These are phyloP conservation scores for Hymenoscyphus fraxineus DNA, from an alignment of 2,329 filamentous ascomycete genomes.

Conservation along the genomic window DNA sequence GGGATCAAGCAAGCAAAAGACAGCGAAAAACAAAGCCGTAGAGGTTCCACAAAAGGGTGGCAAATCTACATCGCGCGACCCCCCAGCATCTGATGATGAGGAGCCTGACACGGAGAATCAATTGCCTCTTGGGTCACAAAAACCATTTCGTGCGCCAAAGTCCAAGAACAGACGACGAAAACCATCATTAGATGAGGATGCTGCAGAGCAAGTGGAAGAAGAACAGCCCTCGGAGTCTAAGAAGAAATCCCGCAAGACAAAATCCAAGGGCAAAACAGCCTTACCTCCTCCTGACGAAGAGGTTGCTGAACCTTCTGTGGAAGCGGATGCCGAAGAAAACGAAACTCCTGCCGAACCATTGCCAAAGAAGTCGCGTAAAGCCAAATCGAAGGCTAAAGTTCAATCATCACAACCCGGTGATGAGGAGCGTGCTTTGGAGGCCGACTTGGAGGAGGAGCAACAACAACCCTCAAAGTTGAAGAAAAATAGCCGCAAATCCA, in stretches of 20 bases:
- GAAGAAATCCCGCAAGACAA: slow-evolving; percentile 1
- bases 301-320: background rate
- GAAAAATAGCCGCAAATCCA: background rate
- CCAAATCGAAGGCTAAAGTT: background rate
- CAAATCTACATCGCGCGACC: no score
- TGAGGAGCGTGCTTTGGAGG: background rate
- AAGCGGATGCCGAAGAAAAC: background rate
- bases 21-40: background rate
- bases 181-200: background rate
- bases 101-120: background rate
- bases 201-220: background rate
- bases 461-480: background rate
- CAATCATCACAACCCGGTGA: background rate
- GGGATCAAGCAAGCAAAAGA: slow-evolving; percentile 5
- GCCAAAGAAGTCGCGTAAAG: background rate
- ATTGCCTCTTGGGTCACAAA: background rate
- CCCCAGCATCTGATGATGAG: background rate
- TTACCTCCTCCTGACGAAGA: background rate
- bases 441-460: background rate
- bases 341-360: background rate
- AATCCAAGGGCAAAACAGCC: background rate
- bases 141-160: background rate
- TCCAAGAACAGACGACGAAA: background rate
- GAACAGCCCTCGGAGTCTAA: background rate
- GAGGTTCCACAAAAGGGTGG: no score